A percentile compares a stretch with the other conserved stretches of the same genome.
These are phyloP conservation scores for Vaccinium vitisidaea DNA, from an alignment of 148 eudicot species.

Conservation along the genomic window DNA sequence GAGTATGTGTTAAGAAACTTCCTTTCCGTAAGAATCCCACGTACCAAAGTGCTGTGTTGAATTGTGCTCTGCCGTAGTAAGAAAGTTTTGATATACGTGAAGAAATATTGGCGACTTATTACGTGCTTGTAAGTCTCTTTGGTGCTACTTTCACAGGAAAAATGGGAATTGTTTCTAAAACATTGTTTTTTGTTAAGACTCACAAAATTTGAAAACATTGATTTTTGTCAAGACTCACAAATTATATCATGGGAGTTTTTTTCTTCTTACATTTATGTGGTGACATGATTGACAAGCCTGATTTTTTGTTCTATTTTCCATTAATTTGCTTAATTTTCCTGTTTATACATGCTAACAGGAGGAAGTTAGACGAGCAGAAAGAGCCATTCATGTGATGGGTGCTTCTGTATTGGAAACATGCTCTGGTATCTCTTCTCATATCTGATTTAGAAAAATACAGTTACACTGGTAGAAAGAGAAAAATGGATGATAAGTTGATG, in stretches of 20 bases:
- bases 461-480: background rate
- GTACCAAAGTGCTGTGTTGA: background rate
- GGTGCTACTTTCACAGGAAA: background rate
- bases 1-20: background rate
- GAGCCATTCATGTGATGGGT: constrained; percentile 80
- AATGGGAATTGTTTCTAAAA: background rate
- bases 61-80: background rate
- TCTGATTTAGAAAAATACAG: background rate
- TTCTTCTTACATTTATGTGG: background rate
- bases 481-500: background rate
- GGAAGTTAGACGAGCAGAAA: constrained; percentile 69
- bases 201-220: too few relatives aligned
- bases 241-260: background rate
- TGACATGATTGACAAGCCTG: background rate
- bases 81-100: background rate
- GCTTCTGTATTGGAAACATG: constrained; percentile 69
- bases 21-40: background rate
- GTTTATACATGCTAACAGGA: constrained; percentile 44
- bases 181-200: background rate
- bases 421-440: constrained; percentile 43
- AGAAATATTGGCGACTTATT: background rate
- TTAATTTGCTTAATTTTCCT: background rate
- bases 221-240: background rate
- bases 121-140: background rate
- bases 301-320: background rate